These are phyloP conservation scores for Ogataea methanolica DNA, from an alignment of 805 yeast genomes.

Conservation along the genomic window DNA sequence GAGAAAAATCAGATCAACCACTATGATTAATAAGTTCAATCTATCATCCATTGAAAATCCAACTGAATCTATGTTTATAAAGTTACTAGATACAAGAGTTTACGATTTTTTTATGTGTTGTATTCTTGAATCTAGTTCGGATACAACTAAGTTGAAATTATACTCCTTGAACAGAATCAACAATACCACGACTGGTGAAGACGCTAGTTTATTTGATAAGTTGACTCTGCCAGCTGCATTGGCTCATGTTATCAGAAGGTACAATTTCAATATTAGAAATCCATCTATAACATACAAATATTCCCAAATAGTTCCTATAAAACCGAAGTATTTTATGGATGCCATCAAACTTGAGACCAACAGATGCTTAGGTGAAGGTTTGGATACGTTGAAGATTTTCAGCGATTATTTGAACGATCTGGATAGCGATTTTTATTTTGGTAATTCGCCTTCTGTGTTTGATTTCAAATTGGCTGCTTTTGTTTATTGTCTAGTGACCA, in stretches of 20 bases:
- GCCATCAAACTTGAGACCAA: slow-evolving; percentile 10
- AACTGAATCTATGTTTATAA: slow-evolving; percentile 32
- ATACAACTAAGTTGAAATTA: slow-evolving; percentile 2
- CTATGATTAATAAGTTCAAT: slow-evolving; percentile 34
- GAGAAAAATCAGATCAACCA: slow-evolving; percentile 34
- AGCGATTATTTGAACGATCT: slow-evolving; percentile 3
- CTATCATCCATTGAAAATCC: slow-evolving; percentile 28
- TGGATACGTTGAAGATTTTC: slow-evolving; percentile 9
- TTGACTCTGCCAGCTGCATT: slow-evolving; percentile 7
- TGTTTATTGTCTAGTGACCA: slow-evolving; percentile 13
- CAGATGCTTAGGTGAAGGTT: slow-evolving; percentile 14
- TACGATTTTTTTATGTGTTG: slow-evolving; percentile 41
- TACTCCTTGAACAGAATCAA: slow-evolving; percentile 6
- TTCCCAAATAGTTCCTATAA: slow-evolving; percentile 2
- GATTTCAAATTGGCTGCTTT: slow-evolving; percentile 23
- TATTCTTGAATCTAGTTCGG: slow-evolving; percentile 6
- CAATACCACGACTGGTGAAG: not conserved
- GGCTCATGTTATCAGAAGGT: slow-evolving; percentile 24
- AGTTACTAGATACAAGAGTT: slow-evolving; percentile 41
- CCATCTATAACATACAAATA: slow-evolving; percentile 22
- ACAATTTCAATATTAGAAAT: slow-evolving; percentile 35
- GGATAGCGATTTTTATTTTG: slow-evolving; percentile 7
- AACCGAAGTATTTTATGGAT: slow-evolving; percentile 1
- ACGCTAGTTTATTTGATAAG: slow-evolving; percentile 4
- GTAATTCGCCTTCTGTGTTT: slow-evolving; percentile 14